Evolutionary conservation across 208 protist genomes (phyloP).

Genomic region (Leishmania turanica): DNA sequence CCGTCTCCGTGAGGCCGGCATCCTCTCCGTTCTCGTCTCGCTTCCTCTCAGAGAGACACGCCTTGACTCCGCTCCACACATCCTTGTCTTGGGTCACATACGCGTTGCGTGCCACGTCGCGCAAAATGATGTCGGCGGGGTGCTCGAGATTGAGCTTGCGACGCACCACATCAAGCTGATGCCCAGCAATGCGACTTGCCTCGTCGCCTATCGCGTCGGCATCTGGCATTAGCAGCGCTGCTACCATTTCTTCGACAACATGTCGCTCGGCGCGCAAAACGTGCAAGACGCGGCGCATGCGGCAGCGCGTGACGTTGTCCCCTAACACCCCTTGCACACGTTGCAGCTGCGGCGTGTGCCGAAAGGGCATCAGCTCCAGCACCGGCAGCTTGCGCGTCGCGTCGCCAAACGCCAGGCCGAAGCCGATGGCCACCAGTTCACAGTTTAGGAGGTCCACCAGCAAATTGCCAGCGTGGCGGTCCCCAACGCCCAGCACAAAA

Average conservation of each 20-base stretch:
- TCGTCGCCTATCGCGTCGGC: neutral
- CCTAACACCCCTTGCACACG: conserved; percentile 75
- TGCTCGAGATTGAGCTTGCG: conserved; percentile 39
- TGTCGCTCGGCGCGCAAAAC: conserved; percentile 56
- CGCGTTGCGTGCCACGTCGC: conserved; percentile 11
- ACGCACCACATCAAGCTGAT: conserved; percentile 27
- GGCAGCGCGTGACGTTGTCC: conserved; percentile 38
- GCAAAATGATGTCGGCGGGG: conserved; percentile 27
- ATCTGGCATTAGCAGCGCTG: conserved; percentile 9
- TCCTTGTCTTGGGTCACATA: conserved; percentile 3
- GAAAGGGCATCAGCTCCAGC: conserved; percentile 95
- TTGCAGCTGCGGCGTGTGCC: conserved; percentile 87
- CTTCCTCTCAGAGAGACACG: neutral
- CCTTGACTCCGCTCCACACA: neutral
- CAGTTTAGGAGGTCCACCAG: conserved; percentile 74
- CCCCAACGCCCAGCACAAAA: conserved; percentile 94
- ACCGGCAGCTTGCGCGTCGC: conserved; percentile 84
- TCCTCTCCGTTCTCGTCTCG: neutral
- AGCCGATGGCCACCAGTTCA: conserved; percentile 94
- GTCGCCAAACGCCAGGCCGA: conserved; percentile 94
- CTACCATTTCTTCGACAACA: conserved; percentile 63
- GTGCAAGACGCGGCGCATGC: conserved; percentile 63
- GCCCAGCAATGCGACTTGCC: conserved; percentile 46
- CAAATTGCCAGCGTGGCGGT: conserved; percentile 94
- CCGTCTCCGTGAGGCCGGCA: neutral